Evolutionary conservation across 2,329 filamentous ascomycete species (phyloP), one percentile per base, ranked within the genome.

Genomic region (Epichloe uncinata): DNA sequence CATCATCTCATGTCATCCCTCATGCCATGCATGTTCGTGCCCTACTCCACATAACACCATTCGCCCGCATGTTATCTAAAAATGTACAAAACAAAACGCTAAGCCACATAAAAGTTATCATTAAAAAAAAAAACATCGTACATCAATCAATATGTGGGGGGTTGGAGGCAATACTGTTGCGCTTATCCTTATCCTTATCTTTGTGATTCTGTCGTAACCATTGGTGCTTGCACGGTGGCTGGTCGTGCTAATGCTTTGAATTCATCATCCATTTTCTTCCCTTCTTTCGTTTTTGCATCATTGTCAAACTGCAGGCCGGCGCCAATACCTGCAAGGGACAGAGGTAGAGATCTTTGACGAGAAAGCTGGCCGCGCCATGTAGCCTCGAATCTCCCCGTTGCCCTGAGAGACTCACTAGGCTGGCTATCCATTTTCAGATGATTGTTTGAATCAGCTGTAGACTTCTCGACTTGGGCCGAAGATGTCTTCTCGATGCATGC

Each of bases 271-370:
- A 50, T 44, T 11, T 45, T 47, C 8, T 48, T 43, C 47, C 50
- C 54, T 44, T 54, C 55, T 18, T 52, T 54, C 48, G 48, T 42
- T 15, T 54, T 52, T 7, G 54, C 53, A 15, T 60, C 55, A n/a
- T 54, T 43, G 5, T 48, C 54, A 36, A 55, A 34, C 42, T 59
- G 51, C 7, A 55, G n/a, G 18, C 46, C 58, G 30, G 57, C 59
- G 11, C 60, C 59, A 11, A 61, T 55, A n/a, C 60, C 60, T 18
- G 57, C 53, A 13, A 62, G 52, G 12, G 54, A 53, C 7, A 54
- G 34, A 4, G 56, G 55, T 2, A 57, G 50, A 6, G 54, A 49
- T 42, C 46, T 30, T 15, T 47, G 50, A 3, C 40, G 47, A 7
- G 11, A 15, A n/a, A 22, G 40, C 36, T 18, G 44, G 34, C 38